Conservation (phyloP, 2,329 filamentous ascomycete species). For the Aureobasidium sp. region DNA sequence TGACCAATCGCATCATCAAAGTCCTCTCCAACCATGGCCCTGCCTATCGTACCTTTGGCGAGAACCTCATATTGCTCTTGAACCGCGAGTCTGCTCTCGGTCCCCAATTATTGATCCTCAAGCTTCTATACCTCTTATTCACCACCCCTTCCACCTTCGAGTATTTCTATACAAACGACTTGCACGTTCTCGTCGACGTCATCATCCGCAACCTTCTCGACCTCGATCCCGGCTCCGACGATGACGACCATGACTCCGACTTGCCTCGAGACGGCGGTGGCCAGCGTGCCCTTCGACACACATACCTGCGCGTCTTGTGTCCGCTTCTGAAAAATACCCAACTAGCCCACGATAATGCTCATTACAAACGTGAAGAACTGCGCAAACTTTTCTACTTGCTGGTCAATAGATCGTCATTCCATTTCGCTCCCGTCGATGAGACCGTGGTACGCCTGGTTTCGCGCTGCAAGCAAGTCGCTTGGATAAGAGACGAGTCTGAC, state of each 20-base stretch:
- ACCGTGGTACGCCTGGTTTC: conserved; percentile 70
- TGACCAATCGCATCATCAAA: conserved; percentile 93
- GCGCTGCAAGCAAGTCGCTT: conserved; percentile 45
- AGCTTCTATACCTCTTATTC: conserved; percentile 90
- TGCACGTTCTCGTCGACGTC: conserved; percentile 88
- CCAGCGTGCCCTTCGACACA: conserved; percentile 62
- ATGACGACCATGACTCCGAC: conserved; percentile 23
- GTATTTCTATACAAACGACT: conserved; percentile 97
- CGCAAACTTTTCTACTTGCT: conserved; percentile 66
- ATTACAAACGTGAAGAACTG: conserved; percentile 88
- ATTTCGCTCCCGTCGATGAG: conserved; percentile 74
- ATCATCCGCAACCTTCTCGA: conserved; percentile 96
- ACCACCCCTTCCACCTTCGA: conserved; percentile 87
- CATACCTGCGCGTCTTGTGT: conserved; percentile 86
- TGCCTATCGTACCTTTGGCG: conserved; percentile 86
- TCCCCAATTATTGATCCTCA: conserved; percentile 89
- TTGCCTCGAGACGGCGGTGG: conserved; percentile 19
- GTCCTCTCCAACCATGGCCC: conserved; percentile 72
- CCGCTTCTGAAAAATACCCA: conserved; percentile 88
- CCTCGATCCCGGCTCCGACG: conserved; percentile 66
- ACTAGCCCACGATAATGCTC: conserved; percentile 64
- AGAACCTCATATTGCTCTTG: conserved; percentile 90
- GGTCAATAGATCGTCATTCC: conserved; percentile 35
- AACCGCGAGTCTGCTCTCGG: conserved; percentile 93
- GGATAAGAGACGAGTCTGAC: conserved; percentile 27